A percentile compares a stretch with the other conserved stretches of the same genome.
phyloP scores from a whole-genome alignment of 805 yeast species.

The Trichomonascus vanleenenianus region DNA sequence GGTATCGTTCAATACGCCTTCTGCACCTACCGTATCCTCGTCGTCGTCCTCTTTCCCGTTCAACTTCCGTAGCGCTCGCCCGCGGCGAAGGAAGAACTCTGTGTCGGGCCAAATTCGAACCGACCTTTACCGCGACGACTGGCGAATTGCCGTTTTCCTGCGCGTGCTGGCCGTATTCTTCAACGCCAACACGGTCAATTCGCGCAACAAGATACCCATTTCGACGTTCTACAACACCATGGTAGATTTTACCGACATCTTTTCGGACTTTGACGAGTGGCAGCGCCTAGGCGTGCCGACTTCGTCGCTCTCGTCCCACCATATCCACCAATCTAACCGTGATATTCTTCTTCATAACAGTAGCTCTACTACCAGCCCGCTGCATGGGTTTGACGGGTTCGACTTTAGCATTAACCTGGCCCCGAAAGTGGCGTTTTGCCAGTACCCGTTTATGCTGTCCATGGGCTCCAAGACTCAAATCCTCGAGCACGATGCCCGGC shows the following conservation, averaged over 20 bases:
- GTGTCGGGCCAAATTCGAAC: constrained; percentile 23
- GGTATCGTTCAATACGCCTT: background rate
- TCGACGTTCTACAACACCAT: constrained; percentile 66
- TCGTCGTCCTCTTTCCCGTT: background rate
- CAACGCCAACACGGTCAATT: constrained; percentile 37
- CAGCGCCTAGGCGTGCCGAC: constrained; percentile 29
- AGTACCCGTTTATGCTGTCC: constrained; percentile 74
- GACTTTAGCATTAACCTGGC: constrained; percentile 5
- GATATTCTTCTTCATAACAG: background rate
- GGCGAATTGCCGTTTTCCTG: constrained; percentile 72
- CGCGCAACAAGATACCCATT: constrained; percentile 28
- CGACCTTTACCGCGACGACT: constrained; percentile 65
- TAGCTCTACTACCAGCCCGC: background rate
- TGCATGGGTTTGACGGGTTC: background rate
- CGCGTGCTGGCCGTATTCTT: constrained; percentile 48
- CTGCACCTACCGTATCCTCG: background rate
- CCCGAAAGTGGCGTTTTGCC: constrained; percentile 55
- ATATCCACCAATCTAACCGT: background rate
- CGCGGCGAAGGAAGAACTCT: no score
- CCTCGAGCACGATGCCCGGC: constrained; percentile 70
- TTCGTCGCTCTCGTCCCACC: constrained; percentile 1
- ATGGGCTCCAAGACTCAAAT: constrained; percentile 76
- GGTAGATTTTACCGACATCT: constrained; percentile 71
- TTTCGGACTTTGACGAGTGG: constrained; percentile 82
- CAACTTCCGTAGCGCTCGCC: no score